phyloP scores from a whole-genome alignment of 2,329 filamentous ascomycete species.

The Ophiostoma fasciatum region DNA sequence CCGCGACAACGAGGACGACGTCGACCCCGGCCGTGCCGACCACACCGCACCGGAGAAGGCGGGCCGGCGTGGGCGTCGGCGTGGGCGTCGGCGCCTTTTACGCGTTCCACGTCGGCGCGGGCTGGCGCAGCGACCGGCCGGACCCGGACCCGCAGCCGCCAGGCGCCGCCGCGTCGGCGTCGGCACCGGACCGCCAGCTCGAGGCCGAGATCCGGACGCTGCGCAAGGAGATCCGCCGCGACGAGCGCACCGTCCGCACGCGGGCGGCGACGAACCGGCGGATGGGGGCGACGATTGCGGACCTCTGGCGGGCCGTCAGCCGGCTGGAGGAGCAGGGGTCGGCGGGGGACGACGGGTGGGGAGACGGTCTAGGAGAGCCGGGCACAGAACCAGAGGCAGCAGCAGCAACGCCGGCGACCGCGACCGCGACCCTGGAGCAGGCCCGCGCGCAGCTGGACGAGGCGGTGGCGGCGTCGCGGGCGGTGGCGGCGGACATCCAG shows the following conservation, averaged over 20 bases:
- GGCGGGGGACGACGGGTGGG: no score
- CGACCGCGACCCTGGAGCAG: no score
- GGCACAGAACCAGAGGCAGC: neutral
- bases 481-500: neutral
- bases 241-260: neutral
- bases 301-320: no score
- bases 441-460: neutral
- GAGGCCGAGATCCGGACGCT: slow-evolving; percentile 6
- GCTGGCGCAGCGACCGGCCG: neutral
- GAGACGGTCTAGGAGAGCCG: neutral
- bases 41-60: no score
- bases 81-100: neutral
- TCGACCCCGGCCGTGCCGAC: no score
- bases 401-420: no score
- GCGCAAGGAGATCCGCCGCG: slow-evolving; percentile 1
- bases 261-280: no score
- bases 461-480: neutral
- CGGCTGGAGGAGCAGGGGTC: no score
- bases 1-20: no score
- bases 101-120: neutral
- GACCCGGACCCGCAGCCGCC: neutral
- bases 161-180: neutral
- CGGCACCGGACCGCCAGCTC: slow-evolving; percentile 1
- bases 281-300: neutral
- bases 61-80: neutral